Percentiles rank a stretch among this genome's conserved stretches.
phyloP scores from a whole-genome alignment of 2,329 filamentous ascomycete species.

The Kalaharituber pfeilii region DNA sequence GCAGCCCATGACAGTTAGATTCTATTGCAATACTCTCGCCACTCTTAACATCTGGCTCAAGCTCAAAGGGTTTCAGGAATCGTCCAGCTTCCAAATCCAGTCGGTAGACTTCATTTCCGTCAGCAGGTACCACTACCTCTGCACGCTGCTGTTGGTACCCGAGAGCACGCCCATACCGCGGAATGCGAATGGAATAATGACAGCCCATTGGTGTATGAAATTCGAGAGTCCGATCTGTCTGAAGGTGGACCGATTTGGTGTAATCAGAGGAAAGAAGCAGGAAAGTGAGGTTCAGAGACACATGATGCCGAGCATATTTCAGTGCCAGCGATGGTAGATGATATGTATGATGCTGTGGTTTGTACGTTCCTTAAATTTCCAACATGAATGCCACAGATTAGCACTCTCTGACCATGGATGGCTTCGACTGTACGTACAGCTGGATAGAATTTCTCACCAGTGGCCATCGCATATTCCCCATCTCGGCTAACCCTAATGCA shows the following conservation, averaged over 20 bases:
- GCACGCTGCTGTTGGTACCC: constrained; percentile 66
- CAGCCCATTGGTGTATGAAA: constrained; percentile 81
- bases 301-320: constrained; percentile 85
- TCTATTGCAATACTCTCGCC: constrained; percentile 80
- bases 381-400: constrained; percentile 11
- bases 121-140: constrained; percentile 72
- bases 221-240: constrained; percentile 77
- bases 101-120: constrained; percentile 85
- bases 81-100: constrained; percentile 80
- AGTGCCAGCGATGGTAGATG: constrained; percentile 82
- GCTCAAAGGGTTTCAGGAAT: constrained; percentile 85
- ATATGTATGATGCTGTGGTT: constrained; percentile 86
- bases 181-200: constrained; percentile 77
- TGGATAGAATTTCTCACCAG: constrained; percentile 42
- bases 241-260: constrained; percentile 82
- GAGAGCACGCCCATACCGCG: constrained; percentile 79
- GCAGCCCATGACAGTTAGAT: constrained; percentile 71
- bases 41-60: constrained; percentile 68
- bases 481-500: constrained; percentile 85
- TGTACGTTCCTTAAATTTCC: constrained; percentile 48
- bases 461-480: constrained; percentile 94
- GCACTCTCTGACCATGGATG: background rate
- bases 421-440: no score
- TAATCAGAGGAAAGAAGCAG: constrained; percentile 77
- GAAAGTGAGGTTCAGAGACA: constrained; percentile 80